phyloP scores from a whole-genome alignment of 1,284 basidiomycete species.

The Phylloporus sp. region DNA sequence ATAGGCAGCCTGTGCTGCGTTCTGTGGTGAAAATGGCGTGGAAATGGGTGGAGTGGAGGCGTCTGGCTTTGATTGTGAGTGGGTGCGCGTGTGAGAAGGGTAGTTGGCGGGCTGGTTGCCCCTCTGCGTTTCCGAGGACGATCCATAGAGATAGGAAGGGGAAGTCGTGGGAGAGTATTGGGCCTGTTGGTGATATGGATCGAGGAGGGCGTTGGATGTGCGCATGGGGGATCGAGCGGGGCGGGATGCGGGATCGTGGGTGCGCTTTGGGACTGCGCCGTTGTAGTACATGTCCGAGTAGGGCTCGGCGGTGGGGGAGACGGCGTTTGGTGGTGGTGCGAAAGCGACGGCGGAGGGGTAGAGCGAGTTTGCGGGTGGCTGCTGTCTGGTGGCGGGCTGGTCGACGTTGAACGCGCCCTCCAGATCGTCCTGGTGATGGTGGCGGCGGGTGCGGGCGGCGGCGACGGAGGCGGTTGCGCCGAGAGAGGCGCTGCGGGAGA shows the following conservation, averaged over 20 bases:
- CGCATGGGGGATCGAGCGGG: constrained; percentile 69
- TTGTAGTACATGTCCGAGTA: constrained; percentile 75
- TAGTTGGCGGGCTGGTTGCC: constrained; percentile 50
- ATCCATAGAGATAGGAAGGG: constrained; percentile 59
- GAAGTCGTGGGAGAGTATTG: constrained; percentile 68
- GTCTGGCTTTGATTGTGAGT: constrained; percentile 68
- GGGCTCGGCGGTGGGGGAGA: constrained; percentile 51
- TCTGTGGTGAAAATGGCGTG: constrained; percentile 62
- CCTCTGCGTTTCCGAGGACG: constrained; percentile 55
- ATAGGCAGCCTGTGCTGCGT: constrained; percentile 46
- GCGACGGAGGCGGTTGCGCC: constrained; percentile 54
- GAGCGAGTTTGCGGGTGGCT: constrained; percentile 51
- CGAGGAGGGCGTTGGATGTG: constrained; percentile 61
- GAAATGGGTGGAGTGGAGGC: constrained; percentile 58
- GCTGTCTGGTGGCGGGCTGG: constrained; percentile 49
- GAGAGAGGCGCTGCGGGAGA: constrained; percentile 74
- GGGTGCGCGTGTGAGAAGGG: constrained; percentile 65
- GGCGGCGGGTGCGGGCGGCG: constrained; percentile 57
- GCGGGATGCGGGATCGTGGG: constrained; percentile 60
- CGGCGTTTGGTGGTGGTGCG: constrained; percentile 43
- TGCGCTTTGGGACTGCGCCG: constrained; percentile 60
- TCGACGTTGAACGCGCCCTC: constrained; percentile 71
- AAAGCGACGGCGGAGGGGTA: constrained; percentile 68
- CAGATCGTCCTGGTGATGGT: constrained; percentile 72
- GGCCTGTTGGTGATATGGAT: constrained; percentile 72